Conservation (phyloP, 2,329 filamentous ascomycete genomes). For the Aureobasidium zeae region DNA sequence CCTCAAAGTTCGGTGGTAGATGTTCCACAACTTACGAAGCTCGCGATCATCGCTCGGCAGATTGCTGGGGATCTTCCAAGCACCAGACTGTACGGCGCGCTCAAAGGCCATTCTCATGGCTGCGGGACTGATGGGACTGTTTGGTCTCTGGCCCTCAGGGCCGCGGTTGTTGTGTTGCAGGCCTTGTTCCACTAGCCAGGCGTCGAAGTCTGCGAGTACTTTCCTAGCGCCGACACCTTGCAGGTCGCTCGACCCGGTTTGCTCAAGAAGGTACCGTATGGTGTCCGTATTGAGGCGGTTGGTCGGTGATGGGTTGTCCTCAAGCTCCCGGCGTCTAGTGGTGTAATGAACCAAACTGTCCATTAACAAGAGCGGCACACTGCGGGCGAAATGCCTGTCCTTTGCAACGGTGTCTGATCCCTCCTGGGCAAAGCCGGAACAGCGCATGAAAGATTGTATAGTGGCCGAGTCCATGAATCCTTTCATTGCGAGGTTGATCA, state of each 20-base stretch:
- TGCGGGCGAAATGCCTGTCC: constrained; percentile 8
- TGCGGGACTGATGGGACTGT: neutral
- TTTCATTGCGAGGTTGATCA: constrained; percentile 5
- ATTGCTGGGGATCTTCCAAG: neutral
- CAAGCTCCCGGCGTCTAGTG: neutral
- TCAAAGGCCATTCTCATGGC: neutral
- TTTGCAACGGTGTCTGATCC: neutral
- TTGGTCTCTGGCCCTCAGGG: neutral
- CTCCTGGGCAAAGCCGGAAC: neutral
- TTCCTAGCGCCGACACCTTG: neutral
- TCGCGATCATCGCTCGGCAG: neutral
- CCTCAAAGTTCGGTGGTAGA: neutral
- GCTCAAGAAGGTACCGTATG: neutral
- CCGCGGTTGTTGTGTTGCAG: neutral
- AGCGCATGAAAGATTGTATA: constrained; percentile 5
- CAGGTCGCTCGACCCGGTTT: neutral
- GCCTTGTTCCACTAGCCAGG: neutral
- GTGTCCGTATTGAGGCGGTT: neutral
- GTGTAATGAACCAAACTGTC: neutral
- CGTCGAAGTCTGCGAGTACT: neutral
- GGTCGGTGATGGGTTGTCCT: neutral
- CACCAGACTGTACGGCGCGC: too few species aligned
- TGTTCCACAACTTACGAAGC: constrained; percentile 1
- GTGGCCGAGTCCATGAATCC: constrained; percentile 12
- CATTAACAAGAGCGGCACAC: neutral